Percentiles rank a stretch among this genome's conserved stretches.
These are phyloP conservation scores for Aegilops longissima DNA, from an alignment of 176 grass and related monocot genomes.

Conservation along the genomic window DNA sequence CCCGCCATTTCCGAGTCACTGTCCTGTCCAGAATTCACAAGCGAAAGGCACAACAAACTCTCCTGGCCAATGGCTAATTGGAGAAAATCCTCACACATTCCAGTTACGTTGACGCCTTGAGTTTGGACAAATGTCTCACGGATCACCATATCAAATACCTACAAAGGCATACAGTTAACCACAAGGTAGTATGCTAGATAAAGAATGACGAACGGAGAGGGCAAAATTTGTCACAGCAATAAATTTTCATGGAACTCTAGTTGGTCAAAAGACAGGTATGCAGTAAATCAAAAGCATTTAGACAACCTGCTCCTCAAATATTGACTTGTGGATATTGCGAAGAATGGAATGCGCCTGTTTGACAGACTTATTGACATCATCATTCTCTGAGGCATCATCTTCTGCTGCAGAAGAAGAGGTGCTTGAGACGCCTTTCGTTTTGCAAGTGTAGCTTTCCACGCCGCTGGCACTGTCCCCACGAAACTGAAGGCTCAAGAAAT, in stretches of 20 bases:
- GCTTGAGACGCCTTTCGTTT: constrained; percentile 48
- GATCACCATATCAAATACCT: constrained; percentile 95
- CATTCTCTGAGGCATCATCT: constrained; percentile 43
- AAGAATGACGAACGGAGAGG: not conserved
- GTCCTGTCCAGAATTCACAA: constrained; percentile 49
- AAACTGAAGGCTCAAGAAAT: constrained; percentile 71
- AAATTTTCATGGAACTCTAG: not conserved
- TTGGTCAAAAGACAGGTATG: constrained; percentile 8
- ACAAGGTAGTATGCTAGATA: constrained; percentile 12
- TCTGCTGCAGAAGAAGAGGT: constrained; percentile 21
- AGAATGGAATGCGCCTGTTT: constrained; percentile 74
- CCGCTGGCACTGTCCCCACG: constrained; percentile 37
- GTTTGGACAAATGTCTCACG: constrained; percentile 62
- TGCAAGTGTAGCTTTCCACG: constrained; percentile 18
- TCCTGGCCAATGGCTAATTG: constrained; percentile 89
- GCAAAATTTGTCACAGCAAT: not conserved
- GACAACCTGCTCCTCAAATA: constrained; percentile 85
- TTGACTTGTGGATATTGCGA: constrained; percentile 64
- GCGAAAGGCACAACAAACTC: constrained; percentile 69
- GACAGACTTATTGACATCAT: constrained; percentile 58
- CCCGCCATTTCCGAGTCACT: constrained; percentile 39
- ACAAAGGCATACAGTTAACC: constrained; percentile 16
- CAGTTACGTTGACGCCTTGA: constrained; percentile 82
- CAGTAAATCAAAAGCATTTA: constrained; percentile 13
- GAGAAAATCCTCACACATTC: constrained; percentile 87